phyloP scores from a whole-genome alignment of 345 rosid genomes.

The Geranium rotundifolium region DNA sequence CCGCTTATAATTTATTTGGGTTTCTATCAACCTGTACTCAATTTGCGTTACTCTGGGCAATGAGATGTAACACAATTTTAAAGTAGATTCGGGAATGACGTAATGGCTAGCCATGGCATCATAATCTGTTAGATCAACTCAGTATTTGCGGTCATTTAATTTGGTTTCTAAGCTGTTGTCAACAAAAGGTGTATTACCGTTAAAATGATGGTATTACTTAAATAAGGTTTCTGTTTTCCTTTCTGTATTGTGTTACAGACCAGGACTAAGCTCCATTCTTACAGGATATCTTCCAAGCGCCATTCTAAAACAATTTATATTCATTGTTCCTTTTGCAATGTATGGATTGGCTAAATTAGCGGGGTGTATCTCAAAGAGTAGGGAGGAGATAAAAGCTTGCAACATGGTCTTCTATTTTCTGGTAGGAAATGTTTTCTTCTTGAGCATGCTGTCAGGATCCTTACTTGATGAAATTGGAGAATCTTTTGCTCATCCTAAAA shows the following conservation, averaged over 20 bases:
- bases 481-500: conserved; percentile 56
- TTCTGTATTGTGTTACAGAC: conserved; percentile 31
- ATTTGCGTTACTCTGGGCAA: background rate
- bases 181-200: background rate
- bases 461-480: conserved; percentile 78
- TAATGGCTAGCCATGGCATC: background rate
- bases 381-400: conserved; percentile 85
- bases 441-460: conserved; percentile 85
- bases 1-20: background rate
- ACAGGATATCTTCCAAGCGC: conserved; percentile 93
- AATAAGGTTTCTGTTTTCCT: background rate
- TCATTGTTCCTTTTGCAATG: conserved; percentile 67
- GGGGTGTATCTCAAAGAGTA: conserved; percentile 70
- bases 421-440: conserved; percentile 78
- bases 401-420: conserved; percentile 91
- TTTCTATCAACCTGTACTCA: background rate
- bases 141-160: too few species aligned
- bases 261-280: conserved; percentile 77
- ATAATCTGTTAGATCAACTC: too few species aligned
- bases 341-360: conserved; percentile 53
- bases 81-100: background rate
- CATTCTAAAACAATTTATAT: conserved; percentile 70
- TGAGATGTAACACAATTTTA: background rate
- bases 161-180: too few species aligned
- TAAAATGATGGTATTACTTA: background rate